Evolutionary conservation across 2,329 filamentous ascomycete genomes (phyloP).

Genomic region (Aspergillus melleus): DNA sequence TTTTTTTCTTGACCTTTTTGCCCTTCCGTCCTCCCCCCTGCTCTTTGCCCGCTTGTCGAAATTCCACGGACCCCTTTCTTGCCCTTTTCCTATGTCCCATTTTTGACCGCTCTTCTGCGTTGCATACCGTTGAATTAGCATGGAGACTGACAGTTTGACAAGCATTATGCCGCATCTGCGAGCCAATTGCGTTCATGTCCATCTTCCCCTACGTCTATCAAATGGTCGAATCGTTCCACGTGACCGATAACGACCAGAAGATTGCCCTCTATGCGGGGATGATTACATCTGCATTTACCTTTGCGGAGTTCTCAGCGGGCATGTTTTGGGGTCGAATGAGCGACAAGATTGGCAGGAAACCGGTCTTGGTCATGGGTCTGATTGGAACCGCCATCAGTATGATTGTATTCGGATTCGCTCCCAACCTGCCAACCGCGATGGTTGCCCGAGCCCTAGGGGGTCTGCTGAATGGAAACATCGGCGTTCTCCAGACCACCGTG

Average conservation of each 20-base stretch:
- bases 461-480: slow-evolving; percentile 93
- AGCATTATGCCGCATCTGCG: slow-evolving; percentile 94
- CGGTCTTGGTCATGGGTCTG: slow-evolving; percentile 85
- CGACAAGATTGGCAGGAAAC: slow-evolving; percentile 88
- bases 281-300: slow-evolving; percentile 93
- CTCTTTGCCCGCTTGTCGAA: background rate
- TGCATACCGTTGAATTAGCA: background rate
- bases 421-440: slow-evolving; percentile 77
- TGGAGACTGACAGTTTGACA: slow-evolving; percentile 16
- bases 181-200: slow-evolving; percentile 99
- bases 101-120: background rate
- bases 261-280: slow-evolving; percentile 93
- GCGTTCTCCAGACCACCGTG: slow-evolving; percentile 91
- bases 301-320: slow-evolving; percentile 91
- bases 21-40: too few species aligned
- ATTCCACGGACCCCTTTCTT: background rate
- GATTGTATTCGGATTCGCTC: slow-evolving; percentile 86
- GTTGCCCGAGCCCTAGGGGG: slow-evolving; percentile 87
- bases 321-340: slow-evolving; percentile 92
- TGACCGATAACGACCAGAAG: slow-evolving; percentile 73
- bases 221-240: slow-evolving; percentile 91
- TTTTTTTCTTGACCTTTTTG: background rate
- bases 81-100: background rate
- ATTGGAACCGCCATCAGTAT: slow-evolving; percentile 91
- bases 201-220: slow-evolving; percentile 98